Base-by-base conservation (phyloP, 768 basidiomycete species). In the Trametes cingulata region DNA sequence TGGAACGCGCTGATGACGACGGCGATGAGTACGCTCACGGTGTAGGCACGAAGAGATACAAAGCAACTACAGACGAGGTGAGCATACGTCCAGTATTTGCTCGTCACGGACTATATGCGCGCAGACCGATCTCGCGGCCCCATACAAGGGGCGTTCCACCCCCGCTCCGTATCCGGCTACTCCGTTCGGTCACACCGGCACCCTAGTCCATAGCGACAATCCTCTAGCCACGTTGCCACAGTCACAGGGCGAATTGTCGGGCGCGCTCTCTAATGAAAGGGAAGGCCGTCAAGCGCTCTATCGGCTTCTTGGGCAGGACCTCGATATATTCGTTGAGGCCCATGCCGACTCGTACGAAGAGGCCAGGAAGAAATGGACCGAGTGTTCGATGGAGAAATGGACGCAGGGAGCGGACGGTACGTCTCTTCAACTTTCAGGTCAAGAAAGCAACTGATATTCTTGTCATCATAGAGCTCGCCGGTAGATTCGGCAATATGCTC, bases 381-480 rank as follows among this genome's bases (percentile, higher is more conserved):
- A 77, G 7, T 83, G 82, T 56, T 74, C 76, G 0, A 69, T 77
- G 56, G 79, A 81, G 14, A 83, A 85, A 51, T 85, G 85, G 85
- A 67, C 74, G 5, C 74, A 78, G 24, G 85, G 84, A 6, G 81
- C 79, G 0, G 76, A 83, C 48, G 82, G 84, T 84, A 48, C 15
- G 48, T 35, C 20, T 13, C 20, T 20, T 35, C 48, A 35, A n/a
- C 24, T 27, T 19, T 1, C 19, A 22, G 15, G 43, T 9, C 19
- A 12, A 13, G 15, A 10, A 42, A 55, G n/a, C 40, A 8, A 48
- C 29, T 49, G 33, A 19, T 55, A 35, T 42, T 25, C 2, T n/a
- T 29, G 33, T 13, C 24, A 14, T 27, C 49, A 15, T 54, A 84
- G 84, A 82, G 62, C 69, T 85, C 54, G 68, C 73, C 3, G 63